phyloP scores from a whole-genome alignment of 2,329 filamentous ascomycete species.

The Cordyceps cateniannulata region DNA sequence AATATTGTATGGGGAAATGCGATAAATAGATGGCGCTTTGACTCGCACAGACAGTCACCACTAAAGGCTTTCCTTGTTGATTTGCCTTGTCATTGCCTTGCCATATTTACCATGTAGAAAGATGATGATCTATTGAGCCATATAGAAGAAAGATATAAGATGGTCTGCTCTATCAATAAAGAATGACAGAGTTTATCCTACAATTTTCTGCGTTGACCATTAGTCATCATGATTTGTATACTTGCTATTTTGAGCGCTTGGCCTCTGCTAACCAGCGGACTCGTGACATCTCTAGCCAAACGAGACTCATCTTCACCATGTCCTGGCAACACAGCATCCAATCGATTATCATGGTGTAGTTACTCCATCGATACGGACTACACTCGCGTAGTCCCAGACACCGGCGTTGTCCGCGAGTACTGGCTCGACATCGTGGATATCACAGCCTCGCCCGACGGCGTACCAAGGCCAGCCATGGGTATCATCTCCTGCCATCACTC shows the following conservation, averaged over 20 bases:
- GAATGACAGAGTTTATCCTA: too few species aligned
- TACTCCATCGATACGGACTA: neutral
- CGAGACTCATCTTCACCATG: neutral
- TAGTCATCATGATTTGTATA: too few species aligned
- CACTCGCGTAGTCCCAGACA: neutral
- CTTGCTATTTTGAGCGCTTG: too few species aligned
- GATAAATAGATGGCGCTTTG: neutral
- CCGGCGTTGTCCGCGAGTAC: slow-evolving; percentile 24
- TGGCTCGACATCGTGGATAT: slow-evolving; percentile 59
- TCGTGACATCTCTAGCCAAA: too few species aligned
- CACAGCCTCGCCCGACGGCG: slow-evolving; percentile 53
- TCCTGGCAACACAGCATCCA: neutral
- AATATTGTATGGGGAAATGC: neutral
- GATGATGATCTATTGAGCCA: neutral
- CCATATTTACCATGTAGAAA: neutral
- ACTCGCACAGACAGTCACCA: neutral
- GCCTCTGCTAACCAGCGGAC: too few species aligned
- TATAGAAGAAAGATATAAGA: neutral
- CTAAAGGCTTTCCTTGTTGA: neutral
- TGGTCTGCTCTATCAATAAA: too few species aligned
- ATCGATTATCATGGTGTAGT: neutral
- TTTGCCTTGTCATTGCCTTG: neutral
- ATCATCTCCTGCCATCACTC: neutral
- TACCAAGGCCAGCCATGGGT: slow-evolving; percentile 48
- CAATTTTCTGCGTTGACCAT: too few species aligned